Percentiles rank a stretch among this genome's conserved stretches.
These are phyloP conservation scores for Russula foetens DNA, from an alignment of 768 basidiomycete species.

Conservation along the genomic window DNA sequence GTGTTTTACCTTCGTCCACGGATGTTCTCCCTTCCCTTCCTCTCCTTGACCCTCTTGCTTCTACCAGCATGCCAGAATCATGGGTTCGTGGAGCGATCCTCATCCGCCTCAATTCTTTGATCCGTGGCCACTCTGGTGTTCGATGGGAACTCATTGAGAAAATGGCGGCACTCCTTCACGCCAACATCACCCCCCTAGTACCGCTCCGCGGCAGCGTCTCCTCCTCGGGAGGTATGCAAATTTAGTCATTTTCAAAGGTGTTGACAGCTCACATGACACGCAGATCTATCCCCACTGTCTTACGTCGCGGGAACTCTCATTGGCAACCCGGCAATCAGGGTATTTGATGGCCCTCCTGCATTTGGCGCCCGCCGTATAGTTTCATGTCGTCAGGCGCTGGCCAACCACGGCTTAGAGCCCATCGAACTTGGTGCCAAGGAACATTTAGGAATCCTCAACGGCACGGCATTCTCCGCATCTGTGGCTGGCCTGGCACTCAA, in stretches of 20 bases:
- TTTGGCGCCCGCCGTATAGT: slow-evolving; percentile 44
- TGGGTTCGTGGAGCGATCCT: slow-evolving; percentile 87
- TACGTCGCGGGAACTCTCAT: slow-evolving; percentile 58
- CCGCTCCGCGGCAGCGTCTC: slow-evolving; percentile 81
- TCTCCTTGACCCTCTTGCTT: slow-evolving; percentile 58
- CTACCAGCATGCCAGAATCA: slow-evolving; percentile 72
- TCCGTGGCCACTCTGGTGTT: slow-evolving; percentile 83
- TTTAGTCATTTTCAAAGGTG: slow-evolving; percentile 2
- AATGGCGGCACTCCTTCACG: slow-evolving; percentile 63
- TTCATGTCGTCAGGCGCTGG: slow-evolving; percentile 50
- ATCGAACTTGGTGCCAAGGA: slow-evolving; percentile 67
- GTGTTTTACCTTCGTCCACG: slow-evolving; percentile 58
- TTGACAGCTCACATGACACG: not conserved
- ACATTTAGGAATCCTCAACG: slow-evolving; percentile 75
- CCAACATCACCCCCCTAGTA: slow-evolving; percentile 70
- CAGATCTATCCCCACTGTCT: slow-evolving; percentile 20
- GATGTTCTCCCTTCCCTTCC: slow-evolving; percentile 48
- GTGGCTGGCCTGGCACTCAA: slow-evolving; percentile 67
- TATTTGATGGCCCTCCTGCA: slow-evolving; percentile 46
- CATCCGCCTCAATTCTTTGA: slow-evolving; percentile 82
- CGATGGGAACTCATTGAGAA: slow-evolving; percentile 73
- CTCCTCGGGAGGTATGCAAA: slow-evolving; percentile 60
- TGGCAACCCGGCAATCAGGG: slow-evolving; percentile 73
- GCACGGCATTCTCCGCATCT: slow-evolving; percentile 78
- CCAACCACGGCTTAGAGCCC: slow-evolving; percentile 51